Evolutionary conservation across 2,329 filamentous ascomycete genomes (phyloP).

Genomic region (Ambrosiella cleistominuta): DNA sequence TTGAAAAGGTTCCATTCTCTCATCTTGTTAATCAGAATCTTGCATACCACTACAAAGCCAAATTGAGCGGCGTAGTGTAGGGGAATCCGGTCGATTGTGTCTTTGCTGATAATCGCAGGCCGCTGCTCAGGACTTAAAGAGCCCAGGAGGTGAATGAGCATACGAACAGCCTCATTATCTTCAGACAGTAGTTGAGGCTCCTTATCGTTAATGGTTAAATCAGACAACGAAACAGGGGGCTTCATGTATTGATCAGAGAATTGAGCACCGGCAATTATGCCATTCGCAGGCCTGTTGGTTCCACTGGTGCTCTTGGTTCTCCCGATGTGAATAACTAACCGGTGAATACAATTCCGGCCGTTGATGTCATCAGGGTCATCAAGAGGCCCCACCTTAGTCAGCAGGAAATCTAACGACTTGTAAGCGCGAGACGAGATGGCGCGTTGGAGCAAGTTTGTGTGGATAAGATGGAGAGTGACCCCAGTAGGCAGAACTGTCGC

Average conservation of each 20-base stretch:
- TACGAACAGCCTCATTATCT: constrained; percentile 58
- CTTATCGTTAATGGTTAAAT: constrained; percentile 41
- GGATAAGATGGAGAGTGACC: constrained; percentile 42
- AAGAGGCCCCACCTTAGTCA: constrained; percentile 51
- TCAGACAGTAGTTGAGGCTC: constrained; percentile 49
- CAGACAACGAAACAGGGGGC: constrained; percentile 23
- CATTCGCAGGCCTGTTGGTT: constrained; percentile 1
- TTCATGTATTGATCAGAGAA: constrained; percentile 47
- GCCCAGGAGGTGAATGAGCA: constrained; percentile 47
- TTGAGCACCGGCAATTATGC: constrained; percentile 11
- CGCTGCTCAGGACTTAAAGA: constrained; percentile 51
- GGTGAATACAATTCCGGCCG: constrained; percentile 80
- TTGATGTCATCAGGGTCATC: constrained; percentile 88
- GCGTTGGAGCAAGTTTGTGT: constrained; percentile 65
- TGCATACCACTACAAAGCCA: constrained; percentile 78
- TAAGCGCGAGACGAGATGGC: constrained; percentile 54
- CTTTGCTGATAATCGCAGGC: constrained; percentile 46
- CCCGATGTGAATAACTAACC: constrained; percentile 81
- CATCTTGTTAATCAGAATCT: constrained; percentile 75
- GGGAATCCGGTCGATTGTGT: constrained; percentile 67
- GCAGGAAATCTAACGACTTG: constrained; percentile 51
- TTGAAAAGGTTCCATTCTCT: constrained; percentile 79
- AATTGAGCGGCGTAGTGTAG: constrained; percentile 92
- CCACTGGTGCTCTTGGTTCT: constrained; percentile 38
- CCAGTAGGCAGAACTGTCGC: constrained; percentile 27